Evolutionary conservation across 805 yeast species (phyloP).

Genomic region (Lipomyces yamadae): DNA sequence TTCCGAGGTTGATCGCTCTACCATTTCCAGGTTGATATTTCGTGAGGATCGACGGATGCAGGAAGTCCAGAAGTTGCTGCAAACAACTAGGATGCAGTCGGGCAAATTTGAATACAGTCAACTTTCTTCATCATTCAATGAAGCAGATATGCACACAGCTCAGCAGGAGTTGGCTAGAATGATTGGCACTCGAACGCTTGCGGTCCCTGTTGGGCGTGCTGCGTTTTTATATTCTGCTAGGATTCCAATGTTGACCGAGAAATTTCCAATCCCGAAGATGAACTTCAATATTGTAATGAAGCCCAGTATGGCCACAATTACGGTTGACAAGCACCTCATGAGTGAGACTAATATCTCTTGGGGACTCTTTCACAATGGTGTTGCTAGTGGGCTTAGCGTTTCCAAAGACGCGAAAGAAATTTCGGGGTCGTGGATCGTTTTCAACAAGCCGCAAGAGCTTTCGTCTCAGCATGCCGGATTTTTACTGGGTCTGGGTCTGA

Average conservation of each 20-base stretch:
- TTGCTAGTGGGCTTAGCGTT: conserved; percentile 79
- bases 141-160: conserved; percentile 48
- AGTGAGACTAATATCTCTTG: conserved; percentile 62
- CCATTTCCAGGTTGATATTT: conserved; percentile 73
- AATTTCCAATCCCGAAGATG: conserved; percentile 76
- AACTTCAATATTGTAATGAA: conserved; percentile 68
- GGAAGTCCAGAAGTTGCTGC: conserved; percentile 74
- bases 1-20: conserved; percentile 68
- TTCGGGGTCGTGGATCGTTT: conserved; percentile 89
- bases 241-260: conserved; percentile 81
- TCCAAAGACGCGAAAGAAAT: conserved; percentile 70
- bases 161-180: conserved; percentile 58
- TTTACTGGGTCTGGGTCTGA: conserved; percentile 85
- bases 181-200: conserved; percentile 71
- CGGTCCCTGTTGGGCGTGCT: conserved; percentile 79
- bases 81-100: conserved; percentile 68
- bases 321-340: conserved; percentile 60
- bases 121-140: conserved; percentile 62
- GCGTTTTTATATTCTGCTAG: conserved; percentile 71
- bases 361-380: conserved; percentile 94
- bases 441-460: conserved; percentile 74
- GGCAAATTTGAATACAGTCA: conserved; percentile 47
- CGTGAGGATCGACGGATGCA: conserved; percentile 77
- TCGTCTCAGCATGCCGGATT: conserved; percentile 94
- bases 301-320: conserved; percentile 69